These are phyloP conservation scores for Neurospora tetraspora DNA, from an alignment of 495 filamentous ascomycete species.

Conservation along the genomic window DNA sequence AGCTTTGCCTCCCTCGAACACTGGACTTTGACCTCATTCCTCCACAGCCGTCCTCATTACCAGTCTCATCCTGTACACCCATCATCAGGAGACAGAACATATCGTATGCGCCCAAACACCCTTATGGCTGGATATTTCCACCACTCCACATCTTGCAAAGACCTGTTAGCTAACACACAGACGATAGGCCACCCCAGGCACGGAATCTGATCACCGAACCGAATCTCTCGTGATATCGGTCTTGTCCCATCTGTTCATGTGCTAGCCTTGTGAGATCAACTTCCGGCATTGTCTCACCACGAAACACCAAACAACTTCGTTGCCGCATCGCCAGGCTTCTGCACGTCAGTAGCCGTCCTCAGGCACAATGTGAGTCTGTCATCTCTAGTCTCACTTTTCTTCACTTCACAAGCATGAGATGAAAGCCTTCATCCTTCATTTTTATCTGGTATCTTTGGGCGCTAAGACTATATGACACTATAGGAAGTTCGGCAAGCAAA, in stretches of 20 bases:
- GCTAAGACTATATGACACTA: not conserved
- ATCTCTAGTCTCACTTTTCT: not conserved
- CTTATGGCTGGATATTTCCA: not conserved
- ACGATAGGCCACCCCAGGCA: not conserved
- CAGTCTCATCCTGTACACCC: not conserved
- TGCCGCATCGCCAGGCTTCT: not conserved
- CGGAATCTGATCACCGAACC: not conserved
- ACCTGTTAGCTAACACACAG: not conserved
- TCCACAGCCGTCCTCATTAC: too few relatives aligned
- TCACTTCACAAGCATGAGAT: not conserved
- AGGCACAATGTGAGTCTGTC: not conserved
- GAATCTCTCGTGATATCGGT: not conserved
- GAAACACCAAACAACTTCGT: not conserved
- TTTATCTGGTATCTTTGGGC: not conserved
- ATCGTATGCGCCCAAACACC: not conserved
- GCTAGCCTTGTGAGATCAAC: not conserved
- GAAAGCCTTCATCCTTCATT: not conserved
- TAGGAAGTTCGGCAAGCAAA: slow-evolving; percentile 99
- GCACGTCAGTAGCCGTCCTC: not conserved
- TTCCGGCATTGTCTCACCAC: not conserved
- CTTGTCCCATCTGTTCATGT: not conserved
- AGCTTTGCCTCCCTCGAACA: not conserved
- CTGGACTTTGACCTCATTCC: not conserved
- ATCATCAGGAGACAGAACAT: not conserved
- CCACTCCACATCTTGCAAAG: not conserved